Evolutionary conservation across 768 basidiomycete species (phyloP).

Genomic region (Boletus huronensis): DNA sequence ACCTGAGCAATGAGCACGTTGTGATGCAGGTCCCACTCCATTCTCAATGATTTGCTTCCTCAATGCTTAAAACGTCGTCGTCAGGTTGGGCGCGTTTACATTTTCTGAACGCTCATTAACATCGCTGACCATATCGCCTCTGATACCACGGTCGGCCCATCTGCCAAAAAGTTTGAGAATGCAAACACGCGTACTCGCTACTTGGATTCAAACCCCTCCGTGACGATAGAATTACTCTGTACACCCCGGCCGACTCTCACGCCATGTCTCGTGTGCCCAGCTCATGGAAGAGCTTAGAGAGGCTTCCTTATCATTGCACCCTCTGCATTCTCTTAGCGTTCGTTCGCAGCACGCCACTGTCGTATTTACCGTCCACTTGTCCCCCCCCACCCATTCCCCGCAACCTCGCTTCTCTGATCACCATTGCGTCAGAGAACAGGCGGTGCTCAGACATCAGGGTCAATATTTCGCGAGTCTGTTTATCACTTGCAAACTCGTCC

Average conservation of each 20-base stretch:
- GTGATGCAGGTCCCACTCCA: neutral
- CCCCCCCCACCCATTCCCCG: conserved; percentile 17
- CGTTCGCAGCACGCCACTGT: neutral
- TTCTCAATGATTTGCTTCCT: neutral
- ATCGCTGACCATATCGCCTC: neutral
- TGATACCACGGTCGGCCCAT: neutral
- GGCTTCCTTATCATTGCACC: neutral
- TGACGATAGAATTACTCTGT: conserved; percentile 7
- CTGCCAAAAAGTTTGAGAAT: neutral
- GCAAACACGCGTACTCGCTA: too few species aligned
- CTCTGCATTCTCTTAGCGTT: conserved; percentile 3
- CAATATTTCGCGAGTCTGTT: too few species aligned
- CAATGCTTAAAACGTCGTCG: neutral
- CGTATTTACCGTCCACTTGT: neutral
- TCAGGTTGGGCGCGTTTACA: neutral
- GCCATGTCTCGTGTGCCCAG: neutral
- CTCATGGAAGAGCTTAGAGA: conserved; percentile 8
- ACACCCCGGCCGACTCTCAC: neutral
- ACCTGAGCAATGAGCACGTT: too few species aligned
- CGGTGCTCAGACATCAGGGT: conserved; percentile 87
- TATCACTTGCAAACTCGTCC: neutral
- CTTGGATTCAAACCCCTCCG: neutral
- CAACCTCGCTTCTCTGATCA: conserved; percentile 61
- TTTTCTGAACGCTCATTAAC: neutral
- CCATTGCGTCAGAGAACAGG: conserved; percentile 88